Percentiles rank a stretch among this genome's conserved stretches.
Conservation (phyloP, 2,329 filamentous ascomycete genomes). For the Colletotrichum neosansevieriae region DNA sequence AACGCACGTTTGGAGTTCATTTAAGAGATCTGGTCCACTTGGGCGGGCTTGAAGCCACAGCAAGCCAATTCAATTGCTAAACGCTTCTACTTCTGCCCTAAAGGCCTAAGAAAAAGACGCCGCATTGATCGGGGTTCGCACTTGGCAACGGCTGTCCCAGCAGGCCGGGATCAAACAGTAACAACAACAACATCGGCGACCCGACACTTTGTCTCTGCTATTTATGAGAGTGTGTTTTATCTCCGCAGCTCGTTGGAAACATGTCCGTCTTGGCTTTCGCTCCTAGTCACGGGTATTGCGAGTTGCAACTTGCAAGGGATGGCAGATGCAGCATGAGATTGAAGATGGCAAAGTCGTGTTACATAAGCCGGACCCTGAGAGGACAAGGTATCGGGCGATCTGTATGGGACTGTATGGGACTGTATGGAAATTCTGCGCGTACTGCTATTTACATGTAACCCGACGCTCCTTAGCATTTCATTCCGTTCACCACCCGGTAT, state of each 20-base stretch:
- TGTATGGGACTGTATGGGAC: no score
- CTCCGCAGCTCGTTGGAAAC: neutral
- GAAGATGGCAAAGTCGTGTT: neutral
- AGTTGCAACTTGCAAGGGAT: neutral
- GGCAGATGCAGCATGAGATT: neutral
- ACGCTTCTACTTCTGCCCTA: conserved; percentile 25
- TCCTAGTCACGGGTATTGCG: neutral
- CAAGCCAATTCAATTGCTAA: neutral
- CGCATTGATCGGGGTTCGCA: neutral
- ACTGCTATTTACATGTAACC: conserved; percentile 19
- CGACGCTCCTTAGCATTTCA: conserved; percentile 19
- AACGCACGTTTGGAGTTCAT: conserved; percentile 35
- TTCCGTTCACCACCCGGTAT: conserved; percentile 27
- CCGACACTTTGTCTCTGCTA: no score
- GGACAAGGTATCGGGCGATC: conserved; percentile 8
- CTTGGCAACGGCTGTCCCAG: conserved; percentile 33
- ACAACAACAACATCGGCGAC: neutral
- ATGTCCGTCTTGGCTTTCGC: conserved; percentile 16
- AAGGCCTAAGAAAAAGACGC: conserved; percentile 1
- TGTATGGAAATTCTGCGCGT: conserved; percentile 21
- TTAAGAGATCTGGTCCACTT: neutral
- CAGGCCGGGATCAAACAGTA: neutral
- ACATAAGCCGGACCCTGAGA: conserved; percentile 24
- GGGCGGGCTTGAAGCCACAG: neutral
- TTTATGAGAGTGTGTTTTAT: no score